A percentile compares a stretch with the other conserved stretches of the same genome.
Conservation (phyloP, 108 stramenopile species). For the Seminavis robusta region DNA sequence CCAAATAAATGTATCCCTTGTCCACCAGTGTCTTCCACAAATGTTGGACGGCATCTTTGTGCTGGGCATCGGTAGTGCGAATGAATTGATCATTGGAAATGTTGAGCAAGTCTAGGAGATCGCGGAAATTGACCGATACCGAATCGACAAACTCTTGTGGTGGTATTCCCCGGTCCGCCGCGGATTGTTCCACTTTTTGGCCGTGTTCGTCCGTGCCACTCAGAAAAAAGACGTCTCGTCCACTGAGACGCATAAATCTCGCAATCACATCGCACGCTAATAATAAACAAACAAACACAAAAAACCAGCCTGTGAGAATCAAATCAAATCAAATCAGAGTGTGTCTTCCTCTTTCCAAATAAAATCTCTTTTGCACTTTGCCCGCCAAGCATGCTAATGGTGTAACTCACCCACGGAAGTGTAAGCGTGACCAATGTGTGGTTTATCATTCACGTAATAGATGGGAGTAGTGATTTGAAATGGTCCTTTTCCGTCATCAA, state of each 20-base stretch:
- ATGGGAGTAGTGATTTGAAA: constrained; percentile 98
- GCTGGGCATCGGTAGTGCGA: constrained; percentile 86
- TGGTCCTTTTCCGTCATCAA: constrained; percentile 71
- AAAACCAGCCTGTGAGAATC: neutral
- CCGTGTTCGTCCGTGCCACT: constrained; percentile 99
- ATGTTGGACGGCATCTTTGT: constrained; percentile 78
- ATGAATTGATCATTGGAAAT: constrained; percentile 89
- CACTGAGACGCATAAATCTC: constrained; percentile 90
- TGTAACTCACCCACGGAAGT: constrained; percentile 59
- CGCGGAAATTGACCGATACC: constrained; percentile 77
- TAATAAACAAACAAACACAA: neutral
- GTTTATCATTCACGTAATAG: constrained; percentile 98
- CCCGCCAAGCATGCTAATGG: no score
- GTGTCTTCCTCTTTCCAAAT: neutral
- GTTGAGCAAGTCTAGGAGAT: constrained; percentile 72
- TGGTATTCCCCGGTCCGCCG: constrained; percentile 57
- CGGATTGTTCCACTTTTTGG: constrained; percentile 93
- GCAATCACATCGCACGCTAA: constrained; percentile 93
- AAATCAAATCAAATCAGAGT: neutral
- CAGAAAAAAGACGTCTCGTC: constrained; percentile 90
- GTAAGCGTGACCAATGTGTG: constrained; percentile 99
- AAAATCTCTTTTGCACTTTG: neutral
- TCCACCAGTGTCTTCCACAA: constrained; percentile 83
- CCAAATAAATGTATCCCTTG: constrained; percentile 88
- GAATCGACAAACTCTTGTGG: constrained; percentile 85